Base-by-base conservation (phyloP, 176 grass and related monocot species). In the Olyra latifolia region DNA sequence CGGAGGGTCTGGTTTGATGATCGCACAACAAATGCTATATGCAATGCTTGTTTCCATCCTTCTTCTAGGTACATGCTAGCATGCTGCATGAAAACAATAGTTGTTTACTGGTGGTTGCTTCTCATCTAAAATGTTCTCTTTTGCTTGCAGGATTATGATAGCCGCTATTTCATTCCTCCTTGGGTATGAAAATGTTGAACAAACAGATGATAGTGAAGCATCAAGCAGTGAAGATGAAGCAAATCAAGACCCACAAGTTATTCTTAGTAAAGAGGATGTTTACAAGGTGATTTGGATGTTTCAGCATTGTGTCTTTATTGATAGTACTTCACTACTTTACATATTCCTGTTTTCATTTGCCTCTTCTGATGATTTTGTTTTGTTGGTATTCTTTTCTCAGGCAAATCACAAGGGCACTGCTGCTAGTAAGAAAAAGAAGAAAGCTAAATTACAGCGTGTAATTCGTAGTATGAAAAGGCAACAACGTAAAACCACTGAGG, bases 401-500 rank as follows among this genome's bases (percentile, higher is more conserved):
- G 90, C 95, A 89, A 88, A 91, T 73, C 81, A 95, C 71, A 95
- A 95, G 56, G 95, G 95, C 32, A 95, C 95, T 25, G 23, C 32
- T 83, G 86, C 95, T 42, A 98, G 92, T 83, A 98, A 95, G 88
- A 98, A 98, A 91, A 98, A 95, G 82, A 98, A 98, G 92, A 92
- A 95, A 66, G 92, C 95, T 68, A 98, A 98, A 89, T 88, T 98
- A 59, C 84, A 98, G 70, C 88, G 92, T 38, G 90, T 87, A 15
- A 48, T 98, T 39, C 92, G 95, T 69, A 98, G 90, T 82, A 93
- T 98, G 88, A 98, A 98, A 90, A 98, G 81, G 71, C 95, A 93
- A 46, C 92, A 98, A 72, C 69, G 84, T 16, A 91, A 95, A 85
- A 80, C 95, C 78, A 75, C 71, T 35, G 88, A 89, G 15, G 80